These are phyloP conservation scores for Phytophthora brassicae DNA, from an alignment of 352 stramenopile genomes.

Conservation along the genomic window DNA sequence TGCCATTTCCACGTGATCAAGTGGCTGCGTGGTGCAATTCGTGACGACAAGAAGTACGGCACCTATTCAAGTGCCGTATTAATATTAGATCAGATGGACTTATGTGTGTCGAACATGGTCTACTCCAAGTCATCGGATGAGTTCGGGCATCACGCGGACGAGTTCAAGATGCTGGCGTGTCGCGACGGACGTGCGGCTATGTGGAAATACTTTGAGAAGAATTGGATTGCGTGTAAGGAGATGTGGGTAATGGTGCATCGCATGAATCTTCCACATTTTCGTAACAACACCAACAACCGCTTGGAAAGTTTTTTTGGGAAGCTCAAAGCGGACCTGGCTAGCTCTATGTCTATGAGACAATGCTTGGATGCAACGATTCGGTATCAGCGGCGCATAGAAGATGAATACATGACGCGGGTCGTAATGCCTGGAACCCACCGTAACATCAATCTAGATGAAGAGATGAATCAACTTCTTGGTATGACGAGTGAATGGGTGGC, in stretches of 20 bases:
- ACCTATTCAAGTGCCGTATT: no score
- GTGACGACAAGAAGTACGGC: no score
- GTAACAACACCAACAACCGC: conserved; percentile 10
- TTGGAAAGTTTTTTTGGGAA: conserved; percentile 10
- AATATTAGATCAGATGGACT: no score
- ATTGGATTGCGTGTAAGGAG: not conserved
- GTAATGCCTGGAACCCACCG: no score
- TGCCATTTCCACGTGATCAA: not conserved
- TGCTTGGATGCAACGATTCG: not conserved
- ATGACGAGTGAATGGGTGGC: not conserved
- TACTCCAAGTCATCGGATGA: no score
- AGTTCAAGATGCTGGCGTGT: not conserved
- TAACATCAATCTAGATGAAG: not conserved
- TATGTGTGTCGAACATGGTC: no score
- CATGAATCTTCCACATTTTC: conserved; percentile 7
- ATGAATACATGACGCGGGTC: not conserved
- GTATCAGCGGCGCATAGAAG: not conserved
- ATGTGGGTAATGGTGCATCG: conserved; percentile 2
- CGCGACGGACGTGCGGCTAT: no score
- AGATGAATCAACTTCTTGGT: not conserved
- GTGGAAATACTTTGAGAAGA: no score
- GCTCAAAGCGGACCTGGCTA: not conserved
- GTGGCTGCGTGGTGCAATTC: not conserved
- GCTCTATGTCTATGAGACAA: not conserved
- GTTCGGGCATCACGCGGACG: no score